Percentiles rank a stretch among this genome's conserved stretches.
Conservation (phyloP, 1,284 basidiomycete genomes). For the Microbotryum saponariae region DNA sequence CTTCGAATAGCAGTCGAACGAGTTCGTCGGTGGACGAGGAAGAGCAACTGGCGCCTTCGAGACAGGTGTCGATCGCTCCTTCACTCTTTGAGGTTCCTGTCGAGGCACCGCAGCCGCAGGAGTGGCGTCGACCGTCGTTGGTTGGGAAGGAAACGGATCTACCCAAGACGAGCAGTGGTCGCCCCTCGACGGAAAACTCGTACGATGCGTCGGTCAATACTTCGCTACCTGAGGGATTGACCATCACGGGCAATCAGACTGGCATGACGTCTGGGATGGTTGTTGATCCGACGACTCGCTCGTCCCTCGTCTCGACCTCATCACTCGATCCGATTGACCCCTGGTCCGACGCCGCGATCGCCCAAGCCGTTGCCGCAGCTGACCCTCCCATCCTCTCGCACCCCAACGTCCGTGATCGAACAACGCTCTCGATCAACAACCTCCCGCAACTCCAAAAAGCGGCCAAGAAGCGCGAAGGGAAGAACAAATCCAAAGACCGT, state of each 20-base stretch:
- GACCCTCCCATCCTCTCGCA: constrained; percentile 40
- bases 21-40: constrained; percentile 10
- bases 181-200: constrained; percentile 10
- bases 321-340: constrained; percentile 61
- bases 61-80: not conserved
- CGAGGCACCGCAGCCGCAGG: too few relatives aligned
- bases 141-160: not conserved
- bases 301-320: constrained; percentile 4
- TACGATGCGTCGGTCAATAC: constrained; percentile 16
- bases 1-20: constrained; percentile 4
- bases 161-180: constrained; percentile 1
- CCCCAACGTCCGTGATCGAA: constrained; percentile 57
- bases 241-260: constrained; percentile 37
- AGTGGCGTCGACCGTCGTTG: too few relatives aligned
- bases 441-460: constrained; percentile 55
- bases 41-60: constrained; percentile 3
- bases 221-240: constrained; percentile 42
- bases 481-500: constrained; percentile 30
- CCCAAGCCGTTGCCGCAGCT: constrained; percentile 51
- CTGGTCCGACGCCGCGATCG: constrained; percentile 60
- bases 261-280: constrained; percentile 33
- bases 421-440: constrained; percentile 50
- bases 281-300: constrained; percentile 29
- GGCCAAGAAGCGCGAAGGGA: constrained; percentile 43
- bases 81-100: too few relatives aligned